Evolutionary conservation across 1,284 basidiomycete species (phyloP).

Genomic region (Dichomitus squalens): DNA sequence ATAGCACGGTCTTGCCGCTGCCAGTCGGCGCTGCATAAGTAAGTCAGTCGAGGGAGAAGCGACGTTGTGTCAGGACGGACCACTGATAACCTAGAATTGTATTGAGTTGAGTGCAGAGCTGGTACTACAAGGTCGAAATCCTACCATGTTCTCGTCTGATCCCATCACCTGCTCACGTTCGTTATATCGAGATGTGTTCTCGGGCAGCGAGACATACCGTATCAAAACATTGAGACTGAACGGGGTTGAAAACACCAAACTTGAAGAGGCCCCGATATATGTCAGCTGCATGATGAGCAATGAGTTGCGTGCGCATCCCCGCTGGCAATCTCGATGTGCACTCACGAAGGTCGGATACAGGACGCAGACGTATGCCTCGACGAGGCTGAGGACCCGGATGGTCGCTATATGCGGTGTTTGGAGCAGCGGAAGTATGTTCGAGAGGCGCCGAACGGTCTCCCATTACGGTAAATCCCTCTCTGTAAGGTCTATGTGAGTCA

Average conservation of each 20-base stretch:
- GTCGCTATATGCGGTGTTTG: slow-evolving; percentile 10
- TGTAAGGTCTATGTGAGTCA: background rate
- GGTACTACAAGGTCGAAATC: slow-evolving; percentile 10
- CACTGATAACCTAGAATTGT: slow-evolving; percentile 67
- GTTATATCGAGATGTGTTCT: background rate
- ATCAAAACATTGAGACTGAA: slow-evolving; percentile 85
- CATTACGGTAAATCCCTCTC: background rate
- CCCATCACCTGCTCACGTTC: slow-evolving; percentile 57
- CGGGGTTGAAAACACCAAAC: slow-evolving; percentile 87
- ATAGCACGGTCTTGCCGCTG: slow-evolving; percentile 91
- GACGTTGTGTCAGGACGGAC: slow-evolving; percentile 41
- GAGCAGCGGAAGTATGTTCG: background rate
- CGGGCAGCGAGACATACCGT: slow-evolving; percentile 44
- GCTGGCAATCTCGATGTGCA: background rate
- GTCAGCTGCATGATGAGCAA: slow-evolving; percentile 59
- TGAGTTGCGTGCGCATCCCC: background rate
- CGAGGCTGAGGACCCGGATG: slow-evolving; percentile 38
- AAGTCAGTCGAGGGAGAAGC: background rate
- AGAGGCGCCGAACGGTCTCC: background rate
- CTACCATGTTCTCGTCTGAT: slow-evolving; percentile 75
- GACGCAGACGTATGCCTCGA: slow-evolving; percentile 56
- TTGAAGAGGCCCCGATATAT: slow-evolving; percentile 81
- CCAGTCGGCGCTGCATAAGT: slow-evolving; percentile 77
- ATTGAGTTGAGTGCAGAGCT: background rate
- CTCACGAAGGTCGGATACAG: slow-evolving; percentile 74